Conservation (phyloP, 768 basidiomycete genomes). For the Lactarius indigo region DNA sequence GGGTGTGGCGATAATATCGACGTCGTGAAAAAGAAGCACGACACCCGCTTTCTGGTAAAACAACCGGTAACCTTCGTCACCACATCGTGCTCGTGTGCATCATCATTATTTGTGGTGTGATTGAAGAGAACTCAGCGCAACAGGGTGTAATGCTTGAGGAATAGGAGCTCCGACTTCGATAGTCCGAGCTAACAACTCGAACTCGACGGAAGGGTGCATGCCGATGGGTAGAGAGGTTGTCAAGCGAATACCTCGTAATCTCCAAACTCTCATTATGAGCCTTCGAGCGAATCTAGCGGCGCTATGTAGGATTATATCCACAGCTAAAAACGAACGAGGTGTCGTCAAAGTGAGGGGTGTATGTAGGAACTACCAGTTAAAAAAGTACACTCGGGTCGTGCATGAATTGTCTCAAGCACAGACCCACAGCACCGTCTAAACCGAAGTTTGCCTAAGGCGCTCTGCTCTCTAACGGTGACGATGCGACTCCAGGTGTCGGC, state of each 20-base stretch:
- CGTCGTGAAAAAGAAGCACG: too few species aligned
- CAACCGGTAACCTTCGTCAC: constrained; percentile 2
- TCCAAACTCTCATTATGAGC: background rate
- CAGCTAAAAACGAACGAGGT: background rate
- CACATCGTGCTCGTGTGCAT: constrained; percentile 32
- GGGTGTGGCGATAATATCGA: too few species aligned
- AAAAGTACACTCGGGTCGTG: constrained; percentile 10
- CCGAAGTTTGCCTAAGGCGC: constrained; percentile 13
- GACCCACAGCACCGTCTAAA: constrained; percentile 9
- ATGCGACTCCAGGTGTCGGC: constrained; percentile 49
- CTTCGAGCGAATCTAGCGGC: background rate
- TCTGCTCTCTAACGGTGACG: constrained; percentile 38
- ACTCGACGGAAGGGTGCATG: constrained; percentile 37
- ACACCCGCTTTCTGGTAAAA: too few species aligned
- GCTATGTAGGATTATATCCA: background rate
- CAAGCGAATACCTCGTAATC: constrained; percentile 53
- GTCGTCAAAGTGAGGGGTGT: constrained; percentile 14
- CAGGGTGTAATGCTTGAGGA: background rate
- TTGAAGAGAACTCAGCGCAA: too few species aligned
- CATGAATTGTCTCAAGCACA: background rate
- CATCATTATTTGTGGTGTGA: too few species aligned
- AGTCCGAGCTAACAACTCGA: background rate
- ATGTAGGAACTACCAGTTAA: constrained; percentile 4
- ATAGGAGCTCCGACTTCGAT: background rate
- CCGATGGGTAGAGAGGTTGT: constrained; percentile 52